Evolutionary conservation across 139 green algal species (phyloP), one percentile per base, ranked within the genome.

Genomic region (Micractinium conductrix): DNA sequence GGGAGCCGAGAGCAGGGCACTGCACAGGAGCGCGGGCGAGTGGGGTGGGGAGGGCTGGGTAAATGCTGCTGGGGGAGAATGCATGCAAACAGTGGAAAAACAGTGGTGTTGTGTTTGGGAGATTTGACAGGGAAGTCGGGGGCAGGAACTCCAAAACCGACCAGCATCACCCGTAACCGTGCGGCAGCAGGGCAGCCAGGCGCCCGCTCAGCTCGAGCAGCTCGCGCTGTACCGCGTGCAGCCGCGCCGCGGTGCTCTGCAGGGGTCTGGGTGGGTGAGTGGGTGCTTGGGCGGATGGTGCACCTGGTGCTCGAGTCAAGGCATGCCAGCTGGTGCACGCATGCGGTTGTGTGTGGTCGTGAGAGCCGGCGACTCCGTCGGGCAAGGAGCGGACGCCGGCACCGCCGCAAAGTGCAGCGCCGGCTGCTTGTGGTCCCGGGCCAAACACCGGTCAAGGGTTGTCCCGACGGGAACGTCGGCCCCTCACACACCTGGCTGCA

Each of bases 241-340:
- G 68, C 28, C 68, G 68, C 68, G 45, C 68, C 37, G 68, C 37
- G 17, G 68, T 74, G 68, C 68, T 74, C 68, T 74, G 68, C 68
- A 33, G 38, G 14, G 14, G 67, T 35, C 24, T 10, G 10, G 24
- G 26, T 9, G 26, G 26, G 60, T 33, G 24, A 26, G 60, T 30
- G 12, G 60, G n/a, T n/a, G 60, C 60, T 37, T 3, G 60, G 14
- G 22, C 3, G 60, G 4, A 9, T 24, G 60, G 26, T 37, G 60
- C 60, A 68, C 19, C 8, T 26, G 14, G 55, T 14, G 16, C 16
- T 8, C 55, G 16, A 65, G 16, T 8, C 16, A 65, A 30, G 55
- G 48, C 48, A 58, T 30, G 55, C 17, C 17, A 33, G 55, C 55
- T 33, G 16, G 16, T n/a, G 55, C 55, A 65, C 16, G 16, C 48